Conservation (phyloP, 73 alveolate genomes). For the Uronychia setigera region DNA sequence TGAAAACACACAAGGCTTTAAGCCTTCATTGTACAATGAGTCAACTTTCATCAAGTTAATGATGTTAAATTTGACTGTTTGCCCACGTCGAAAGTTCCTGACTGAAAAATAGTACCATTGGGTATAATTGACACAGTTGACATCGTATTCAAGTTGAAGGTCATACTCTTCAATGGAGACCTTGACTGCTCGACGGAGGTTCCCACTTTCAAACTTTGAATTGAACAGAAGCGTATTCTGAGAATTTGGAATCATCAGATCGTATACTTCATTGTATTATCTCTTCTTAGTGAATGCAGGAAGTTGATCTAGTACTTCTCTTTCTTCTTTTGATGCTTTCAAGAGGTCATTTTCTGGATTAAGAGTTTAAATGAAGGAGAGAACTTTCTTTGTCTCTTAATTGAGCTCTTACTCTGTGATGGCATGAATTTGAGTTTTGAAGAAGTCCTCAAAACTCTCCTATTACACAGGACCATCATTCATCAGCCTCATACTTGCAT, state of each 20-base stretch:
- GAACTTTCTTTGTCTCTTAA: background rate
- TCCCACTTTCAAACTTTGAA: conserved; percentile 74
- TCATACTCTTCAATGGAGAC: conserved; percentile 51
- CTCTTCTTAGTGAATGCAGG: conserved; percentile 25
- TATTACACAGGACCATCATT: background rate
- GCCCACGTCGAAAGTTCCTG: background rate
- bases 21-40: conserved; percentile 38
- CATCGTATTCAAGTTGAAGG: conserved; percentile 47
- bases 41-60: conserved; percentile 47
- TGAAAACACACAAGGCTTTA: conserved; percentile 57
- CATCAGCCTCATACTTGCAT: conserved; percentile 20
- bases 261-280: background rate
- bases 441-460: conserved; percentile 10
- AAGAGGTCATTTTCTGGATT: background rate
- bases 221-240: conserved; percentile 59
- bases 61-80: conserved; percentile 38
- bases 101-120: conserved; percentile 66
- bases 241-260: conserved; percentile 45
- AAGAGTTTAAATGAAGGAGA: background rate
- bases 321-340: background rate
- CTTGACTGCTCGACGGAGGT: conserved; percentile 61
- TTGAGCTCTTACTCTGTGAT: background rate
- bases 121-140: conserved; percentile 53
- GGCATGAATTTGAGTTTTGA: background rate
- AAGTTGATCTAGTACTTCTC: conserved; percentile 14